phyloP scores from a whole-genome alignment of 78 protist species.

The Dictyostelium intermedium region DNA sequence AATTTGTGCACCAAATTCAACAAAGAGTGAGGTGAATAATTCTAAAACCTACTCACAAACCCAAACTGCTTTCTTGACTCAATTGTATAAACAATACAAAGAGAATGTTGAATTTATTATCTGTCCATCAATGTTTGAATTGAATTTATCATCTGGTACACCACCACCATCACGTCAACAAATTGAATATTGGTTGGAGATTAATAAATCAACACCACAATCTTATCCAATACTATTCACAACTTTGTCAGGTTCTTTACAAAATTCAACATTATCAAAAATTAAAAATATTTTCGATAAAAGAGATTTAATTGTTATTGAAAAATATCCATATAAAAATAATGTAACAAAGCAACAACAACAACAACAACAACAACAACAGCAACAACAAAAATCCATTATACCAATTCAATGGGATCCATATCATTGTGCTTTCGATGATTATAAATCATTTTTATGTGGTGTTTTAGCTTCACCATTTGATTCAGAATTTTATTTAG shows the following conservation, averaged over 20 bases:
- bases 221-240: slow-evolving; percentile 11
- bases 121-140: slow-evolving; percentile 49
- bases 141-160: neutral
- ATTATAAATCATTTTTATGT: neutral
- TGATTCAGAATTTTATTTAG: slow-evolving; percentile 1
- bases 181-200: slow-evolving; percentile 68
- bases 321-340: slow-evolving; percentile 53
- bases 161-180: slow-evolving; percentile 67
- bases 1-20: slow-evolving; percentile 44
- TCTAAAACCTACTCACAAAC: slow-evolving; percentile 39
- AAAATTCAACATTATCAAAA: slow-evolving; percentile 1
- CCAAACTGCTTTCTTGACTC: slow-evolving; percentile 2
- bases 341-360: neutral
- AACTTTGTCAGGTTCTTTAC: slow-evolving; percentile 17
- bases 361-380: neutral
- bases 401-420: slow-evolving; percentile 36
- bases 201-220: neutral
- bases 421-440: neutral
- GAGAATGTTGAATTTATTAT: neutral
- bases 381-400: neutral
- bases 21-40: slow-evolving; percentile 41
- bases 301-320: slow-evolving; percentile 31
- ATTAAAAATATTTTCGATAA: slow-evolving; percentile 53
- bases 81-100: neutral
- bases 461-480: slow-evolving; percentile 71